Conservation (phyloP, 2,329 filamentous ascomycete genomes). For the Mycosphaerelloides madeirae region DNA sequence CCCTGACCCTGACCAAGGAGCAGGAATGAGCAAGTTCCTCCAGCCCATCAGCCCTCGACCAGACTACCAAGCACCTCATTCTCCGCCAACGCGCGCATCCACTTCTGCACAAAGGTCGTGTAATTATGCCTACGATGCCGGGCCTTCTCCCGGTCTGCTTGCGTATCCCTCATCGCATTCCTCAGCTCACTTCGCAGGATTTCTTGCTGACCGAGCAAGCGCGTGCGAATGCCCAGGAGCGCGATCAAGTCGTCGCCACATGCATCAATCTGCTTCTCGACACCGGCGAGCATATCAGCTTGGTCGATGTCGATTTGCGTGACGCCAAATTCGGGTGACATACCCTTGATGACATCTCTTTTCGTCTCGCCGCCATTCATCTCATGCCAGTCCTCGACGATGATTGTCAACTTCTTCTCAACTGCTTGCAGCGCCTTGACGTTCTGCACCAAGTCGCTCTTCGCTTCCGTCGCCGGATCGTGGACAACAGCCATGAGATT, state of each 20-base stretch:
- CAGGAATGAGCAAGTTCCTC: too few relatives aligned
- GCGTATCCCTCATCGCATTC: conserved; percentile 19
- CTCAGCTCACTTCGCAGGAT: conserved; percentile 33
- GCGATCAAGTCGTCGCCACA: conserved; percentile 23
- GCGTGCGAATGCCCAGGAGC: conserved; percentile 36
- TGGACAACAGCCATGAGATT: conserved; percentile 70
- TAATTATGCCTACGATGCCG: conserved; percentile 61
- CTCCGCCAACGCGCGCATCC: conserved; percentile 64
- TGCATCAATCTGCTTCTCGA: conserved; percentile 23
- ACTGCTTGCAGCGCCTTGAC: conserved; percentile 42
- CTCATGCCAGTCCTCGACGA: conserved; percentile 42
- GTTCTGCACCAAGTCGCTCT: conserved; percentile 40
- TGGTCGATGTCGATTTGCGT: conserved; percentile 32
- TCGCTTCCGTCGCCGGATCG: conserved; percentile 54
- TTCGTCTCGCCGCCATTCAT: conserved; percentile 29
- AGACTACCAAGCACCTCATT: conserved; percentile 53
- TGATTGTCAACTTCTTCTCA: conserved; percentile 36
- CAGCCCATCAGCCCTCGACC: conserved; percentile 13
- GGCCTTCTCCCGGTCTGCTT: conserved; percentile 51
- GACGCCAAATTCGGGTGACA: conserved; percentile 22
- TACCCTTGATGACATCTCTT: conserved; percentile 18
- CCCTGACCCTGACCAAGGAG: too few relatives aligned
- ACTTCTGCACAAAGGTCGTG: conserved; percentile 55
- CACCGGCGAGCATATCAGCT: conserved; percentile 25
- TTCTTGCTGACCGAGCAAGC: conserved; percentile 41